Base-by-base conservation (phyloP, 2,329 filamentous ascomycete species). In the Hypoxylon sp. region DNA sequence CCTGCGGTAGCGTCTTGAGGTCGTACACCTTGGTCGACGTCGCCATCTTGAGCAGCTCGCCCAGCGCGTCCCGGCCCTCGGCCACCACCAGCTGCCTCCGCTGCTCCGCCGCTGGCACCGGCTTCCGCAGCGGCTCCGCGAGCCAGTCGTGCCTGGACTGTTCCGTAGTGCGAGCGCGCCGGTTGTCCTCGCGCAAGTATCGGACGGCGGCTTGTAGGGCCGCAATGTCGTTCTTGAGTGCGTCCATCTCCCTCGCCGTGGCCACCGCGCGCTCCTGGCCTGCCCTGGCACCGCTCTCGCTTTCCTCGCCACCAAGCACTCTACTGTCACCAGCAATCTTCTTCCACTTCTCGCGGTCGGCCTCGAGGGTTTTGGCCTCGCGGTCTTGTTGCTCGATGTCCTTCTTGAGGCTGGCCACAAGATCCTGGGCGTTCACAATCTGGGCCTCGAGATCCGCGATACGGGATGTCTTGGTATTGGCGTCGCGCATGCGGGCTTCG, bases 401-500 rank as follows among this genome's bases (percentile, higher is more conserved):
- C 60, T 88, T 85, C 65, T 81, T 81, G 55, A 90, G 80, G 48
- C 80, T 78, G 6, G 74, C 72, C 21, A 82, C 78, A 35, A 80
- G 76, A 55, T 79, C 74, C 61, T 81, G 79, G 21, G 83, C 79
- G 15, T 80, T 76, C 45, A 81, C 80, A 20, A 90, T 79, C 66
- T 81, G 78, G 27, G 75, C 76, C 72, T 91, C 88, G 10, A 92
- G 79, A 50, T 86, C 85, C 17, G 79, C 79, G 64, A 92, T 90
- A 48, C 82, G 83, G 47, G 87, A 85, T 11, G 90, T 86, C 75
- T 94, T 93, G 71, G 89, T 87, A 63, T 87, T 86, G 4, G 91
- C 90, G 70, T 96, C 92, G 55, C 88, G 87, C 88, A 95, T 93
- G 55, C 91, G 84, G 6, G 91, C 90, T 73, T 96, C 91, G 31